Base-by-base conservation (phyloP, 768 basidiomycete species). In the Suillus americanus region DNA sequence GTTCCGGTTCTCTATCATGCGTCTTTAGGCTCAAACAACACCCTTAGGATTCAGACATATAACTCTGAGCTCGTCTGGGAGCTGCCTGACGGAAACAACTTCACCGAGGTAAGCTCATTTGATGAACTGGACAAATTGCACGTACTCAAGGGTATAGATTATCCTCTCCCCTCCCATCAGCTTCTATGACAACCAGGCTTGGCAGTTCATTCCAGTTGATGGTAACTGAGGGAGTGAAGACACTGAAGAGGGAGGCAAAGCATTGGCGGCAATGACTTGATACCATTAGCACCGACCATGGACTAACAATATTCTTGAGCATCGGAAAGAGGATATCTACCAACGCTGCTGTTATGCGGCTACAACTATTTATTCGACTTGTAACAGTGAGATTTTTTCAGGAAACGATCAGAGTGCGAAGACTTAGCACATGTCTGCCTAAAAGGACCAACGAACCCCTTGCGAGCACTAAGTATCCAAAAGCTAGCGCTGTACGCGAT, bases 371-470 rank as follows among this genome's bases (percentile, higher is more conserved):
- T 13, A 48, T 41, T 40, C 25, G 28, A 33, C 50, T 37, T 23
- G 23, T 30, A 3, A 8, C 10, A 20, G 18, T 25, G 10, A 25
- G 23, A 57, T 37, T 20, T 13, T 30, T 30, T 33, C 16, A 13
- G 28, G 18, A 46, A 25, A n/a, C 6, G 16, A 28, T 9, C 4
- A 13, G 50, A 41, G 23, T 41, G 1, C 18, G 41, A 59, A 4
- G 23, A 72, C 82, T 12, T 67, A 86, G 87, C 84, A 63, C 77
- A 78, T 59, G 89, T 89, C 72, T 89, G 89, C 74, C 83, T 85
- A 18, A 90, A 75, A 6, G 90, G 91, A 0, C 91, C 90, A 1
- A 76, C 81, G 72, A 91, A 93, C 88, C 88, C 90, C 69, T 83
- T 87, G 60, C 89, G 78, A 12, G 90, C 91, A 70, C 86, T 89